These are phyloP conservation scores for Tolypocladium paradoxum DNA, from an alignment of 2,329 filamentous ascomycete species.

Conservation along the genomic window DNA sequence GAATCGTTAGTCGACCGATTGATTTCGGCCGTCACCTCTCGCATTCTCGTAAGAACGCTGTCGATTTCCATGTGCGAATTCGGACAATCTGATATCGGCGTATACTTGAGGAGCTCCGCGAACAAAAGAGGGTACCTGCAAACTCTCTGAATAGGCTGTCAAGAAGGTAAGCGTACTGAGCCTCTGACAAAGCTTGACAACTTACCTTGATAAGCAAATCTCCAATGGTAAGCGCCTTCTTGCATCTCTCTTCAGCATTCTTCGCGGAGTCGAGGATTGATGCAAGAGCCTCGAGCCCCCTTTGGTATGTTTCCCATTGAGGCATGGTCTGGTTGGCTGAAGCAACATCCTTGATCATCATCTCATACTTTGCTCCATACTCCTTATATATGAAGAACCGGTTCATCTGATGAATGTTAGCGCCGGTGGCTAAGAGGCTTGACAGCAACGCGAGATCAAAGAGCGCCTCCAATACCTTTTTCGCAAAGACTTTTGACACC, in stretches of 20 bases:
- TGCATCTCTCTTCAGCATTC: slow-evolving; percentile 48
- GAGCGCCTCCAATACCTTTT: slow-evolving; percentile 32
- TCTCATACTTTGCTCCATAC: slow-evolving; percentile 81
- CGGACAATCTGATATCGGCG: slow-evolving; percentile 76
- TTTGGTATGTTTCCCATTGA: slow-evolving; percentile 71
- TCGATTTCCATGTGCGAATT: slow-evolving; percentile 72
- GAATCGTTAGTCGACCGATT: slow-evolving; percentile 76
- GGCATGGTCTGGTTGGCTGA: slow-evolving; percentile 56
- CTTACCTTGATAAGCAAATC: slow-evolving; percentile 83
- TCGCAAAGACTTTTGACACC: slow-evolving; percentile 49
- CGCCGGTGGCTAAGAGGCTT: not conserved
- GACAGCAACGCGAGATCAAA: not conserved
- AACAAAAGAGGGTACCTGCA: slow-evolving; percentile 88
- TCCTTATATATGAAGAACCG: slow-evolving; percentile 84
- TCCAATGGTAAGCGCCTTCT: slow-evolving; percentile 69
- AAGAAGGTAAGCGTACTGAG: not conserved
- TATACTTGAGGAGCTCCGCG: slow-evolving; percentile 70
- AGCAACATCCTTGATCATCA: slow-evolving; percentile 69
- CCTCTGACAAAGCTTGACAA: too few relatives aligned
- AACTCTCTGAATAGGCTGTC: slow-evolving; percentile 78
- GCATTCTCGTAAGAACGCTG: slow-evolving; percentile 58
- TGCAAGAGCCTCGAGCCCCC: slow-evolving; percentile 73
- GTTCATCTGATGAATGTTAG: slow-evolving; percentile 48
- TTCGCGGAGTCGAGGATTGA: slow-evolving; percentile 63
- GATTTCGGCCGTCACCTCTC: slow-evolving; percentile 67